Evolutionary conservation across 2,329 filamentous ascomycete genomes (phyloP), one percentile per base, ranked within the genome.

Genomic region (Aspergillus fijiensis): DNA sequence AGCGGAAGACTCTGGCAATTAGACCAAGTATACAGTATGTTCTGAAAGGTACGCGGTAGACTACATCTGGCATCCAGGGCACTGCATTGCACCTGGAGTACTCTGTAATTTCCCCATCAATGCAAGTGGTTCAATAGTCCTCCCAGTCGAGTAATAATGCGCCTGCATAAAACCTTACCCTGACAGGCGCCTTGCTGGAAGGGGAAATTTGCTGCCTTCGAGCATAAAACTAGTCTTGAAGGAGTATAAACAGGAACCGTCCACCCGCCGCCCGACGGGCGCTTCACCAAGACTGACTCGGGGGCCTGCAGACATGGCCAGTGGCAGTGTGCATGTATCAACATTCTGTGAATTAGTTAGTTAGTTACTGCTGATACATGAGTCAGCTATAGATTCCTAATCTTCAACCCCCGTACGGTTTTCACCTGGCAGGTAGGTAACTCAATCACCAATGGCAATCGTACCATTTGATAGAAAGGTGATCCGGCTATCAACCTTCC

Each of bases 401-500:
- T 9, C 7, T 12, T 9, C 39, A 19, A n/a, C 2, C 14, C 16
- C 33, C 12, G 33, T 12, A 5, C 33, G 14, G 11, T 12, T 35
- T 35, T 35, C 27, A 27, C 25, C 27, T 27, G 27, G 27, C 27
- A 27, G 27, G 27, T 27, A 27, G 27, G 7, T 2, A n/a, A n/a
- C 6, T 31, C 19, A 25, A 21, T 31, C 9, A 10, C 23, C 50
- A 57, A 57, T 47, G 51, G 45, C 27, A n/a, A 49, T 55, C 53
- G 42, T 49, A 25, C 53, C 53, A 55, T 53, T 58, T 51, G 27
- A n/a, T 35, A 9, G 16, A 58, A 42, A 59, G 57, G 51, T 59
- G 57, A 55, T 59, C 49, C 58, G 58, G 58, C 48, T 57, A 50
- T 52, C 49, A 56, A 9, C 11, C 10, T 60, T 56, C 58, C 53